Conservation (phyloP, 2,329 filamentous ascomycete genomes). For the Colletotrichum zoysiae region DNA sequence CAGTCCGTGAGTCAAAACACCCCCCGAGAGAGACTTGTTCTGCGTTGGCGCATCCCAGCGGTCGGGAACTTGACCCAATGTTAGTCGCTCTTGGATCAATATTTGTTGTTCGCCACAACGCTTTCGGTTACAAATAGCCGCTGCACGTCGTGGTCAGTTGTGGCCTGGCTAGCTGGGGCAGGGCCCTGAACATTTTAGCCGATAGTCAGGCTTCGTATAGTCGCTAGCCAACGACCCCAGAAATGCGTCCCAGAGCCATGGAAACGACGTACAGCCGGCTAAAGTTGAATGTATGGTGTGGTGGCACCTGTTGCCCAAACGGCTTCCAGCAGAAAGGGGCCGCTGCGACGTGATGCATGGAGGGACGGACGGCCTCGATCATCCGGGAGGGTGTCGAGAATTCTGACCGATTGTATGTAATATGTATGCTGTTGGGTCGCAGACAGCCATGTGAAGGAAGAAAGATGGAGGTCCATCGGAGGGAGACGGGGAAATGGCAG, state of each 20-base stretch:
- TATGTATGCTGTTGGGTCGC: background rate
- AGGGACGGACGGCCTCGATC: background rate
- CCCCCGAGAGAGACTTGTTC: background rate
- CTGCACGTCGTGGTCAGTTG: background rate
- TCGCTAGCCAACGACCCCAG: background rate
- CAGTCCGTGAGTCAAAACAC: background rate
- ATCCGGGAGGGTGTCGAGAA: slow-evolving; percentile 7
- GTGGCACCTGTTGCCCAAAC: background rate
- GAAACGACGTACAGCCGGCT: slow-evolving; percentile 22
- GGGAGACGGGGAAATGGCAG: background rate
- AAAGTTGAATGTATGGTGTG: slow-evolving; percentile 25
- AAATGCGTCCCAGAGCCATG: slow-evolving; percentile 25
- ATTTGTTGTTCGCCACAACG: background rate
- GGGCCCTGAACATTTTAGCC: slow-evolving; percentile 18
- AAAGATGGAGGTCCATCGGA: background rate
- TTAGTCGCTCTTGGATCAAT: background rate
- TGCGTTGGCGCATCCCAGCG: slow-evolving; percentile 8
- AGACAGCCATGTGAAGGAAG: background rate
- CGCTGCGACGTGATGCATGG: slow-evolving; percentile 6
- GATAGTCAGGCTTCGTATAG: background rate
- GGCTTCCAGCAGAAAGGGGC: slow-evolving; percentile 13
- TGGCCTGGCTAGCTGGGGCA: background rate
- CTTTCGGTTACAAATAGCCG: slow-evolving; percentile 1
- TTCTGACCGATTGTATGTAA: background rate
- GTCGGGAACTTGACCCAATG: background rate